Percentiles rank a stretch among this genome's conserved stretches.
Evolutionary conservation across 164 flowering plant species (phyloP).

Genomic region (Nymphaea thermarum): DNA sequence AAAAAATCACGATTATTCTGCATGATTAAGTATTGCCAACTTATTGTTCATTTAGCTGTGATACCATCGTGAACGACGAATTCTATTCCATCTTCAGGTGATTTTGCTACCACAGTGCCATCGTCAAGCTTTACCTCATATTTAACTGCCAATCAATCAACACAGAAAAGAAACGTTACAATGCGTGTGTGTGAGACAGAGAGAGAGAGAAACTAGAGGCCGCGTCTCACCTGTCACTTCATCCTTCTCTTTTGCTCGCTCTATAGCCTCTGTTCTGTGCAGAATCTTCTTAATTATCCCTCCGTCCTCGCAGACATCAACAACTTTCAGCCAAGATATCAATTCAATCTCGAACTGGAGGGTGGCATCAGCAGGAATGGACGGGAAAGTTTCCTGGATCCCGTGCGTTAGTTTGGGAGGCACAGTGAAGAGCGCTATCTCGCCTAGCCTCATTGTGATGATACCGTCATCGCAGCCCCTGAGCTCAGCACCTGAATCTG

Average conservation of each 20-base stretch:
- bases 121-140: slow-evolving; percentile 19
- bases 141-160: slow-evolving; percentile 11
- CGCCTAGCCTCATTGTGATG: slow-evolving; percentile 23
- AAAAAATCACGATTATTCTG: too few relatives aligned
- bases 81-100: slow-evolving; percentile 20
- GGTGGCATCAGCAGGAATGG: slow-evolving; percentile 7
- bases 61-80: slow-evolving; percentile 19
- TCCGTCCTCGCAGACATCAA: slow-evolving; percentile 20
- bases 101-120: slow-evolving; percentile 14
- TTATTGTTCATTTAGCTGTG: too few relatives aligned
- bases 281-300: slow-evolving; percentile 18
- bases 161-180: background rate
- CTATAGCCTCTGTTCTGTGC: slow-evolving; percentile 12
- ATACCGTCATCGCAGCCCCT: slow-evolving; percentile 20
- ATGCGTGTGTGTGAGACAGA: background rate
- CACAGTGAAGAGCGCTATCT: slow-evolving; percentile 17
- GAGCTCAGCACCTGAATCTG: slow-evolving; percentile 9
- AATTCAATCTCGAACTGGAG: slow-evolving; percentile 18
- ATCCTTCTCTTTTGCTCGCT: slow-evolving; percentile 19
- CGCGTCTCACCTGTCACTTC: slow-evolving; percentile 14
- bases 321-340: slow-evolving; percentile 18
- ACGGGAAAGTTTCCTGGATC: slow-evolving; percentile 9
- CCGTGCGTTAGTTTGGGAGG: slow-evolving; percentile 14
- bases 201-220: background rate
- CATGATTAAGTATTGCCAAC: too few relatives aligned